A percentile compares a stretch with the other conserved stretches of the same genome.
Conservation (phyloP, 345 rosid species). For the Conringia planisiliqua region DNA sequence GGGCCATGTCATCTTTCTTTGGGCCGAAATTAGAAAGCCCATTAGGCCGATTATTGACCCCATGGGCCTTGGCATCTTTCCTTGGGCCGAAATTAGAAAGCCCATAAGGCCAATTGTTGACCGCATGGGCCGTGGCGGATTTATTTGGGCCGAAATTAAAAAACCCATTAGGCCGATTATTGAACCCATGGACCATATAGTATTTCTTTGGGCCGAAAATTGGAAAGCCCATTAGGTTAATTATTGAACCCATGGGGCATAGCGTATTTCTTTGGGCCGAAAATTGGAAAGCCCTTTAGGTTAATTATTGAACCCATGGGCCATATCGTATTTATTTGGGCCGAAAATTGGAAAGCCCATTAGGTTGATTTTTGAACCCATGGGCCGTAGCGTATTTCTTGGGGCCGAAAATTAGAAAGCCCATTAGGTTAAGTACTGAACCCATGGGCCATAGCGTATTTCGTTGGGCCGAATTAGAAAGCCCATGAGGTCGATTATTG, state of each 20-base stretch:
- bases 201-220: conserved; percentile 9
- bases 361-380: too few relatives aligned
- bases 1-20: not conserved
- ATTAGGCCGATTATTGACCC: too few relatives aligned
- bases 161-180: too few relatives aligned
- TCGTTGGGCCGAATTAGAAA: conserved; percentile 3
- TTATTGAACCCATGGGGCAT: too few relatives aligned
- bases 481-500: too few relatives aligned
- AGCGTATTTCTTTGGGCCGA: conserved; percentile 12
- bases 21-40: conserved; percentile 9
- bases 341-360: not conserved
- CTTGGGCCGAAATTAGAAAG: conserved; percentile 17
- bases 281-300: not conserved
- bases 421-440: too few relatives aligned
- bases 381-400: not conserved
- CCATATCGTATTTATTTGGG: conserved; percentile 14
- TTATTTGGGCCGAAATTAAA: conserved; percentile 1
- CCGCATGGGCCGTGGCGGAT: too few relatives aligned
- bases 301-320: too few relatives aligned
- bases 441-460: too few relatives aligned
- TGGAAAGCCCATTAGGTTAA: not conserved
- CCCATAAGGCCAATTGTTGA: too few relatives aligned
- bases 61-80: not conserved
- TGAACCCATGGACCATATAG: too few relatives aligned
- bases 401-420: conserved; percentile 16